Evolutionary conservation across 495 filamentous ascomycete genomes (phyloP), one percentile per base, ranked within the genome.

Genomic region (Talaromyces liani): DNA sequence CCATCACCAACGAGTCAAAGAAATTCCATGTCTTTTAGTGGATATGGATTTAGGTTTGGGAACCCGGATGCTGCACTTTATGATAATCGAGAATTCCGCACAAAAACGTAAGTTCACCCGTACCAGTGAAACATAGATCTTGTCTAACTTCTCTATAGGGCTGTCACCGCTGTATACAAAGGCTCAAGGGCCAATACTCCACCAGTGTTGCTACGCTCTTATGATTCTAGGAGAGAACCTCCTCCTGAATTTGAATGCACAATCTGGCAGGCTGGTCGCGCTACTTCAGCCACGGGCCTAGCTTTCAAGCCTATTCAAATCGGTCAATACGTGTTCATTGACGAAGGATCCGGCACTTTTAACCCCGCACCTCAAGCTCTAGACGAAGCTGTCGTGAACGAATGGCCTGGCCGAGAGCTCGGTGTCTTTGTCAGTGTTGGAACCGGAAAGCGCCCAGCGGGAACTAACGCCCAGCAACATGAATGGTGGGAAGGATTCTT

Each of bases 271-370:
- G 94, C 94, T 4, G 94, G 94, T 7, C 86, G 95, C 45, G 94
- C 94, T n/a, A 98, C 94, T 2, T 91, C 84, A 58, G 92, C 94
- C 3, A 96, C 91, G 3, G 92, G 90, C 0, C 78, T 95, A 33
- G 95, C 94, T 2, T 98, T 98, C 77, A 98, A 98, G 72, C 91
- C 93, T 0, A 92, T 98, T 45, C 90, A 90, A 66, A 90, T 98
- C 60, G 95, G 92, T 3, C 93, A 97, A 68, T 92, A 92, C 10
- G 82, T 91, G 12, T 98, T 98, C 68, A 88, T 95, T 59, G 95
- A 98, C 68, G 94, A 98, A 73, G 94, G 94, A 20, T 80, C 85
- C 5, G 94, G 94, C 5, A 91, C 88, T 62, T 98, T 92, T 76
- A 98, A 98, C 69, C 94, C 94, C 1, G 82, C 92, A 24, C 88